Base-by-base conservation (phyloP, 1,284 basidiomycete species). In the Trametes polyzona region DNA sequence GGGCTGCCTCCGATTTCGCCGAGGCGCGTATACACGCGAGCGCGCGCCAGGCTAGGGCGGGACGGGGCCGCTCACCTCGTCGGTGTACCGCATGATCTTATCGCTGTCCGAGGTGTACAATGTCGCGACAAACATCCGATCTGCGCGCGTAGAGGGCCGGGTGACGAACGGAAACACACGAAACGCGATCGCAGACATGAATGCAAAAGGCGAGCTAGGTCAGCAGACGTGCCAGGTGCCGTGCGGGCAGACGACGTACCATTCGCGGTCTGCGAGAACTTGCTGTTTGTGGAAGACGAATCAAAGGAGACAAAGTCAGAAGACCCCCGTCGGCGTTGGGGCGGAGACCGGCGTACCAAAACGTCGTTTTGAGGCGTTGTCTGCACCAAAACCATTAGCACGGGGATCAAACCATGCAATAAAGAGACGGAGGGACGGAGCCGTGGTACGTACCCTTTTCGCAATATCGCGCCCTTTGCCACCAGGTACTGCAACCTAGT, bases 401-500 rank as follows among this genome's bases (percentile, higher is more conserved):
- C 59, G 59, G 62, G 53, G 52, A 69, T 69, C 55, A 69, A 59
- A 65, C 57, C 56, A 61, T 59, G 64, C 50, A 48, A 21, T 55
- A 29, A 55, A 55, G 46, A 26, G 21, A 30, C 53, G 53, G 46
- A 42, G 39, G 26, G 30, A 54, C 44, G 52, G 52, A 33, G 44
- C 52, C 37, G 52, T 39, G 57, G 39, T 52, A 57, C 72, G 52
- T 70, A 89, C 83, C 91, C 92, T 74, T 92, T 93, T 53, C 90
- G 81, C 64, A 93, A 71, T 66, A 93, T 91, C 23, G 90, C 90
- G 55, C 91, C 90, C 74, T 92, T 92, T 59, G 83, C 83, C 47
- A 93, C 89, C 47, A 93, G 78, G 71, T 92, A 93, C 68, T 92
- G 90, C 59, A 93, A 73, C 63, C 90, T 92, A 65, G 47, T 27